Base-by-base conservation (phyloP, 805 yeast genomes). In the Brettanomyces bruxellensis region DNA sequence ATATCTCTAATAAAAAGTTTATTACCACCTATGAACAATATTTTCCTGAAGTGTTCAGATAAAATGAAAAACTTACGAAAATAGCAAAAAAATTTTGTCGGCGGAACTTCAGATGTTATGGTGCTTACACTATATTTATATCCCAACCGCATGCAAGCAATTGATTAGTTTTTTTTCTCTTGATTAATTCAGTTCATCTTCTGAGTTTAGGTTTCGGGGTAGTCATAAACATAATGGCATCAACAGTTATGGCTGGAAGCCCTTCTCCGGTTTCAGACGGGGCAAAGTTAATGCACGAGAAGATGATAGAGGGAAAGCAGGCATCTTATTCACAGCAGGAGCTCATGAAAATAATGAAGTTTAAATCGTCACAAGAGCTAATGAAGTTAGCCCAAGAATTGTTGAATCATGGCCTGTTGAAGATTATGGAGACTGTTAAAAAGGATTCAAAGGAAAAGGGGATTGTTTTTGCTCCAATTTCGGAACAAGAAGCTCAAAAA, bases 401-500 rank as follows among this genome's bases (percentile, higher is more conserved):
- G 41, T 59, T 73, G 51, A 69, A 75, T 51, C 46, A 56, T 41
- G 68, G 83, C 52, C 68, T 86, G 49, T 72, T 88, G 45, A 85
- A 86, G 61, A 67, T 87, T 49, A 73, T 83, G 25, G 84, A 81
- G 55, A 25, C 47, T 78, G 73, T 51, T 83, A 83, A 47, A 83
- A 52, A 18, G 45, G 50, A 76, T 23, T 39, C 48, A 13, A 43
- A 41, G 13, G 41, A 41, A 5, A 52, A 52, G 45, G 49, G 84
- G 71, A 49, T 71, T 83, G 73, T 75, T 58, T 93, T 89, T 66
- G 86, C 84, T 59, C 88, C 90, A 1, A 83, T 87, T 2, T 72
- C 81, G 5, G 65, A 72, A 38, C 68, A 75, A 11, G 96, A 89
- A 51, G 96, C 97, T 8, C 75, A 68, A 25, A 86, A 86, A 58